Conservation (phyloP, 1,284 basidiomycete species). For the Malassezia sp. region DNA sequence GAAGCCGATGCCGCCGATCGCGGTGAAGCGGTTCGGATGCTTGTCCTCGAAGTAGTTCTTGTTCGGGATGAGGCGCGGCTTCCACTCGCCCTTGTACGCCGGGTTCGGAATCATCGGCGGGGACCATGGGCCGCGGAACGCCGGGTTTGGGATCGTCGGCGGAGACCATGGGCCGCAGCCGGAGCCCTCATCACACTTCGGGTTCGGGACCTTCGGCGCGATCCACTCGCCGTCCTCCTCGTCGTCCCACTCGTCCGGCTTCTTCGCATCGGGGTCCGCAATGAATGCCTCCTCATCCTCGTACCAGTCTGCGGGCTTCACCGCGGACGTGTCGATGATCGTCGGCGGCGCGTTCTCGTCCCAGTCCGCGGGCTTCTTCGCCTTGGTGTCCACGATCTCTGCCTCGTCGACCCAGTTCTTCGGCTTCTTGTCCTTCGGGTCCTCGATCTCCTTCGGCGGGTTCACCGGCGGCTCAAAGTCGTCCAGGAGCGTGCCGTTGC, state of each 20-base stretch:
- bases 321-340: slow-evolving; percentile 73
- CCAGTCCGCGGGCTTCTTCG: slow-evolving; percentile 53
- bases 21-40: slow-evolving; percentile 64
- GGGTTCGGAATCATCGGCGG: slow-evolving; percentile 66
- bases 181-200: slow-evolving; percentile 72
- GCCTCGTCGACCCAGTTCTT: slow-evolving; percentile 82
- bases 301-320: slow-evolving; percentile 89
- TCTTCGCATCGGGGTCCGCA: slow-evolving; percentile 83
- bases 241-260: slow-evolving; percentile 99
- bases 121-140: slow-evolving; percentile 89
- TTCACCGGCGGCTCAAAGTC: slow-evolving; percentile 93
- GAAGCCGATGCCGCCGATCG: slow-evolving; percentile 41
- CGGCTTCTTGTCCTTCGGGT: slow-evolving; percentile 81
- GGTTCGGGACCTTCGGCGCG: slow-evolving; percentile 62
- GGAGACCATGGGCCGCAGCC: slow-evolving; percentile 88
- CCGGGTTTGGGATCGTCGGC: slow-evolving; percentile 90
- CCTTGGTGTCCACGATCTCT: slow-evolving; percentile 72
- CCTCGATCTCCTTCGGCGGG: slow-evolving; percentile 82
- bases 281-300: slow-evolving; percentile 71
- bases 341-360: slow-evolving; percentile 40
- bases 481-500: slow-evolving; percentile 72
- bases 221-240: slow-evolving; percentile 99
- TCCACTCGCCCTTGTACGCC: slow-evolving; percentile 40
- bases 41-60: slow-evolving; percentile 81
- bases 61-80: slow-evolving; percentile 53